Percentiles rank a stretch among this genome's conserved stretches.
Evolutionary conservation across 805 yeast species (phyloP).

Genomic region (Wickerhamiella cacticola): DNA sequence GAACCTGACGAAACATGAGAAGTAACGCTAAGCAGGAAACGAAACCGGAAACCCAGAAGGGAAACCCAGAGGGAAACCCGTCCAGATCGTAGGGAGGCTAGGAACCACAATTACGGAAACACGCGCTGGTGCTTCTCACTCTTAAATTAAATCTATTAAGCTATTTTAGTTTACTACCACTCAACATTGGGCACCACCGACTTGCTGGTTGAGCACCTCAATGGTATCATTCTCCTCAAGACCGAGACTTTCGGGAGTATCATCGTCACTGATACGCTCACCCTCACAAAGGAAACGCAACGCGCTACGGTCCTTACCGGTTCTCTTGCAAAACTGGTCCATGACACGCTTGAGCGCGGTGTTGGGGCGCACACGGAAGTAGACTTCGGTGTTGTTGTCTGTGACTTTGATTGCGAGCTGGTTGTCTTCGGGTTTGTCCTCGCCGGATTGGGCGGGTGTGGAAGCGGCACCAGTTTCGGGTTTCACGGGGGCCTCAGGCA

Average conservation of each 20-base stretch:
- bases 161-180: not conserved
- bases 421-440: not conserved
- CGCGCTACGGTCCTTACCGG: constrained; percentile 73
- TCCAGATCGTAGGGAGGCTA: too few relatives aligned
- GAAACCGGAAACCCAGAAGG: too few relatives aligned
- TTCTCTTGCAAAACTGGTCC: constrained; percentile 97
- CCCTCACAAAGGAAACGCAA: constrained; percentile 91
- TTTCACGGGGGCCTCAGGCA: constrained; percentile 17
- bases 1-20: constrained; percentile 2
- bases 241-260: constrained; percentile 80
- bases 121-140: too few relatives aligned
- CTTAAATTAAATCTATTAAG: too few relatives aligned
- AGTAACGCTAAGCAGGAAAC: not conserved
- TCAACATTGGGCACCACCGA: constrained; percentile 25
- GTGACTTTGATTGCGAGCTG: constrained; percentile 90
- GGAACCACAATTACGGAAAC: too few relatives aligned
- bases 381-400: constrained; percentile 87
- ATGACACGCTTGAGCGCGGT: constrained; percentile 89
- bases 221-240: constrained; percentile 93
- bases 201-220: constrained; percentile 95
- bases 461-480: constrained; percentile 45
- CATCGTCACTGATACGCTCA: constrained; percentile 71
- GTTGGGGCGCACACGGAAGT: constrained; percentile 84
- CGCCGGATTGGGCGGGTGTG: constrained; percentile 34
- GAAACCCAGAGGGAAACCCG: too few relatives aligned